Percentiles rank a stretch among this genome's conserved stretches.
Conservation (phyloP, 805 yeast genomes). For the Barnettozyma populi region DNA sequence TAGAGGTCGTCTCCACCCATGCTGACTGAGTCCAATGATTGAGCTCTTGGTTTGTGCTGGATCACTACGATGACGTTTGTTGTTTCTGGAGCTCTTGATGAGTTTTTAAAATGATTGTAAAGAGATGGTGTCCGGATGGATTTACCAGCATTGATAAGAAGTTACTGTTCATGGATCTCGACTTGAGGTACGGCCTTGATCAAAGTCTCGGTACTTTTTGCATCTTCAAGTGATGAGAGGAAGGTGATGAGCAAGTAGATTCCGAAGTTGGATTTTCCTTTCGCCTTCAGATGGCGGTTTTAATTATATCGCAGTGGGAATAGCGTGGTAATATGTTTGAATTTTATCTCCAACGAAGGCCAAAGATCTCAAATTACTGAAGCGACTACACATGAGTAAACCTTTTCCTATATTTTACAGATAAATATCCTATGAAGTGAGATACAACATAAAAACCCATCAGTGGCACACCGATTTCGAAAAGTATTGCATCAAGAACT, state of each 20-base stretch:
- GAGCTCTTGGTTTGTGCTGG: neutral
- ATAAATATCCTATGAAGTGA: slow-evolving; percentile 9
- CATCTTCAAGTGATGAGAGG: too few relatives aligned
- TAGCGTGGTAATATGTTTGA: too few relatives aligned
- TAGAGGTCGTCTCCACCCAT: slow-evolving; percentile 27
- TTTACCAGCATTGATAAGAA: too few relatives aligned
- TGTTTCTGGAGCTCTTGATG: neutral
- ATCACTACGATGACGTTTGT: neutral
- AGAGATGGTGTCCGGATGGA: neutral
- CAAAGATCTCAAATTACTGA: too few relatives aligned
- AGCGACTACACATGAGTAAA: neutral
- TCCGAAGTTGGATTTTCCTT: too few relatives aligned
- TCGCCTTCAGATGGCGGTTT: too few relatives aligned
- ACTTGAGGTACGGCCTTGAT: too few relatives aligned
- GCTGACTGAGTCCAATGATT: neutral
- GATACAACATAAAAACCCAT: slow-evolving; percentile 7
- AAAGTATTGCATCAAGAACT: slow-evolving; percentile 4
- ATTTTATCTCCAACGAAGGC: too few relatives aligned
- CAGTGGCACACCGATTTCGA: slow-evolving; percentile 1
- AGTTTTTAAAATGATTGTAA: neutral
- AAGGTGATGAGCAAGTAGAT: too few relatives aligned
- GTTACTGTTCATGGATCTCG: too few relatives aligned
- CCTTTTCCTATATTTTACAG: slow-evolving; percentile 10
- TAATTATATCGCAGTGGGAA: too few relatives aligned
- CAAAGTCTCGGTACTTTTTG: too few relatives aligned